These are phyloP conservation scores for Scheffersomyces cryptocercus DNA, from an alignment of 1,139 yeast species.

Conservation along the genomic window DNA sequence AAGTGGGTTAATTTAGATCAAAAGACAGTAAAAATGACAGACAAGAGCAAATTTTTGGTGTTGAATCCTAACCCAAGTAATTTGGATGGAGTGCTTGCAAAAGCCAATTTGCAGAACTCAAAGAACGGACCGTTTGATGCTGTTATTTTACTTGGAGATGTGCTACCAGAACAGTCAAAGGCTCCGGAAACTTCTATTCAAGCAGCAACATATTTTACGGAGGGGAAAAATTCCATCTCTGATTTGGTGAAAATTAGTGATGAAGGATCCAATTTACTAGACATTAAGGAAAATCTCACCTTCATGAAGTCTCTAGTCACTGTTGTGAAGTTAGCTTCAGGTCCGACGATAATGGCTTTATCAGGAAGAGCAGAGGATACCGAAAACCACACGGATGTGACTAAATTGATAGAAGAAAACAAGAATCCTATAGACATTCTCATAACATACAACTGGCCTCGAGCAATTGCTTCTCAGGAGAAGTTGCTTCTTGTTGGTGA, in stretches of 20 bases:
- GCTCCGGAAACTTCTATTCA: slow-evolving; percentile 21
- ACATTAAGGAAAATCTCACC: slow-evolving; percentile 20
- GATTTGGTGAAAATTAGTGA: background rate
- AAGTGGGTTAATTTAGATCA: no score
- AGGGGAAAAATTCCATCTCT: slow-evolving; percentile 20
- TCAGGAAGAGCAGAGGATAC: slow-evolving; percentile 28
- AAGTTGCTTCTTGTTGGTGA: slow-evolving; percentile 39
- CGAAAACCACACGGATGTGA: slow-evolving; percentile 11
- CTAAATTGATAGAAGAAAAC: slow-evolving; percentile 12
- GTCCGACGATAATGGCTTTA: slow-evolving; percentile 49
- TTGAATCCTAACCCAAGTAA: slow-evolving; percentile 48
- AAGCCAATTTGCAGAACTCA: slow-evolving; percentile 49
- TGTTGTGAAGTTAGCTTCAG: slow-evolving; percentile 40
- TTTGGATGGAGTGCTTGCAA: slow-evolving; percentile 43
- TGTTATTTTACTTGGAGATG: slow-evolving; percentile 54
- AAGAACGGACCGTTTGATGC: slow-evolving; percentile 70
- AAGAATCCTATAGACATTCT: slow-evolving; percentile 49
- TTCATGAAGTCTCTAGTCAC: slow-evolving; percentile 27
- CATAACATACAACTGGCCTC: slow-evolving; percentile 64
- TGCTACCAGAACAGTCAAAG: slow-evolving; percentile 18
- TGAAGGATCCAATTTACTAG: slow-evolving; percentile 11
- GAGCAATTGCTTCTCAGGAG: slow-evolving; percentile 43
- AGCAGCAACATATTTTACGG: slow-evolving; percentile 32
- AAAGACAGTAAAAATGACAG: slow-evolving; percentile 2
- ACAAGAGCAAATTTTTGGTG: slow-evolving; percentile 39